A percentile compares a stretch with the other conserved stretches of the same genome.
Conservation (phyloP, 176 grass and related monocot species). For the Carex myosuroides region DNA sequence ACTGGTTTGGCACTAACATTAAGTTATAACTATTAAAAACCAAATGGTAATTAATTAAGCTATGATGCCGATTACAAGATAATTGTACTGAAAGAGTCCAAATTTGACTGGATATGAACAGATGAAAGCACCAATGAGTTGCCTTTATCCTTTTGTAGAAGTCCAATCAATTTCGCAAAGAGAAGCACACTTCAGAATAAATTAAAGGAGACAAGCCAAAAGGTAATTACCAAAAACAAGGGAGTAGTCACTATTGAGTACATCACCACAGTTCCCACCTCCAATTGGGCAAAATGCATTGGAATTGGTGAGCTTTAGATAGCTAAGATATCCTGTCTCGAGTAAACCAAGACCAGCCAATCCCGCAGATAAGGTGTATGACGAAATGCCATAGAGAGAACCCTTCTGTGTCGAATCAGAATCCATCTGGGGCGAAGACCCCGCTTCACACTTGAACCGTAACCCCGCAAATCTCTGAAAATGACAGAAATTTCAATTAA, state of each 20-base stretch:
- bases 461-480: background rate
- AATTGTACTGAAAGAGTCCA: background rate
- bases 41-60: slow-evolving; percentile 1
- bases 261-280: slow-evolving; percentile 53
- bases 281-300: slow-evolving; percentile 79
- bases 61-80: background rate
- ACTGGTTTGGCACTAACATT: slow-evolving; percentile 1
- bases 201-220: background rate
- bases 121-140: background rate
- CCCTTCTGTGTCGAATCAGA: slow-evolving; percentile 3
- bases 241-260: slow-evolving; percentile 81
- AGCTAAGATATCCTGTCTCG: slow-evolving; percentile 83
- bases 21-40: slow-evolving; percentile 12
- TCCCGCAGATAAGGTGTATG: slow-evolving; percentile 51
- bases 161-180: background rate
- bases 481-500: background rate
- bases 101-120: background rate
- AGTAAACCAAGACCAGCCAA: slow-evolving; percentile 58
- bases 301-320: slow-evolving; percentile 66
- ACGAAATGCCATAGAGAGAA: slow-evolving; percentile 50
- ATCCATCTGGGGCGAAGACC: slow-evolving; percentile 8
- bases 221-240: slow-evolving; percentile 54
- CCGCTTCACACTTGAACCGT: background rate
- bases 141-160: background rate
- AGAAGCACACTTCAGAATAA: background rate